Conservation (phyloP, 148 eudicot species). For the Polygonum maritimum region DNA sequence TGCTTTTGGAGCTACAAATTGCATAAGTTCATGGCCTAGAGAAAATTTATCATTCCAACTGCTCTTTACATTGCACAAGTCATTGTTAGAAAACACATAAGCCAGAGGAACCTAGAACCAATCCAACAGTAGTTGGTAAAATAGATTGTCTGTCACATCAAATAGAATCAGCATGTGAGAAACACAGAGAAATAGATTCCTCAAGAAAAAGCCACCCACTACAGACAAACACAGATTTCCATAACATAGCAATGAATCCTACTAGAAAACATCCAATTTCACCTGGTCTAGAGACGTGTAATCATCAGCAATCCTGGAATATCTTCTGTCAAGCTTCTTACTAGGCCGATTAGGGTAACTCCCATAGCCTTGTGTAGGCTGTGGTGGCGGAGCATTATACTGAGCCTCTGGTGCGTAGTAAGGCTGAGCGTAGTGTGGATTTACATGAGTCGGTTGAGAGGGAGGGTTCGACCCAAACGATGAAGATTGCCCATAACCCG, state of each 20-base stretch:
- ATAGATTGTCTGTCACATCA: neutral
- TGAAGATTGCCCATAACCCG: neutral
- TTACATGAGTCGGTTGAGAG: slow-evolving; percentile 5
- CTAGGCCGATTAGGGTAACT: slow-evolving; percentile 11
- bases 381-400: slow-evolving; percentile 5
- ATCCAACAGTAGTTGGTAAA: neutral
- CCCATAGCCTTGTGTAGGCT: slow-evolving; percentile 6
- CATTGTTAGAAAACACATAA: neutral
- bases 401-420: slow-evolving; percentile 17
- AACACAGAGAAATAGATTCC: neutral
- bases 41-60: neutral
- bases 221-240: neutral
- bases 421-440: slow-evolving; percentile 9
- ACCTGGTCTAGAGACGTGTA: slow-evolving; percentile 21
- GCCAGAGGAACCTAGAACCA: neutral
- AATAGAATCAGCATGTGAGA: neutral
- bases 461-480: slow-evolving; percentile 12
- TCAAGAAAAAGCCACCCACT: neutral
- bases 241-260: neutral
- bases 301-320: slow-evolving; percentile 21
- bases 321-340: slow-evolving; percentile 18
- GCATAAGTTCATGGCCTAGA: neutral
- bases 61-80: neutral
- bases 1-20: neutral
- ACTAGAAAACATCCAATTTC: neutral